Evolutionary conservation across 2,329 filamentous ascomycete genomes (phyloP).

Genomic region (Sclerotinia trifoliorum): DNA sequence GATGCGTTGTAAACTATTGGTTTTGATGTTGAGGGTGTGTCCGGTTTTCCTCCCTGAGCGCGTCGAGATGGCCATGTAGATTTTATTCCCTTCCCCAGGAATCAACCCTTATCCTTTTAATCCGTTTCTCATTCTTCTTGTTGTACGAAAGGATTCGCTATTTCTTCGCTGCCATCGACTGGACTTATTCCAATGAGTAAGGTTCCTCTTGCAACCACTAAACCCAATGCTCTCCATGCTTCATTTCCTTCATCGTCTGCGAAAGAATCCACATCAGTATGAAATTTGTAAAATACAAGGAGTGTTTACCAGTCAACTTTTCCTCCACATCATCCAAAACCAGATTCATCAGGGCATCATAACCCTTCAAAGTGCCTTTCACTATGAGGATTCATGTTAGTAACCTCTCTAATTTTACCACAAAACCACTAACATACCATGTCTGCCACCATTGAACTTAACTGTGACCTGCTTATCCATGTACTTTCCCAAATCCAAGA

Average conservation of each 20-base stretch:
- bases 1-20: conserved; percentile 1
- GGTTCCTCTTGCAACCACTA: conserved; percentile 87
- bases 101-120: background rate
- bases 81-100: background rate
- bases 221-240: conserved; percentile 62
- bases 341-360: conserved; percentile 96
- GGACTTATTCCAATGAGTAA: conserved; percentile 90
- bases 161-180: conserved; percentile 91
- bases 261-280: conserved; percentile 5
- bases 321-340: conserved; percentile 95
- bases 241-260: conserved; percentile 92
- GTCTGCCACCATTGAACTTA: conserved; percentile 93
- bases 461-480: conserved; percentile 95
- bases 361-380: conserved; percentile 86
- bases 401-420: background rate
- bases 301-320: conserved; percentile 70
- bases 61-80: background rate
- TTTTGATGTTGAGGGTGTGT: background rate
- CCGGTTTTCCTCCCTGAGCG: background rate
- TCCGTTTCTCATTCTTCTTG: conserved; percentile 55
- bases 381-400: conserved; percentile 52
- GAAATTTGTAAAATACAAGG: background rate
- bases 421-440: conserved; percentile 58
- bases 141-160: conserved; percentile 87
- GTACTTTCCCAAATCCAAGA: conserved; percentile 91